A percentile compares a stretch with the other conserved stretches of the same genome.
Conservation (phyloP, 495 filamentous ascomycete genomes). For the Neurospora sp. region DNA sequence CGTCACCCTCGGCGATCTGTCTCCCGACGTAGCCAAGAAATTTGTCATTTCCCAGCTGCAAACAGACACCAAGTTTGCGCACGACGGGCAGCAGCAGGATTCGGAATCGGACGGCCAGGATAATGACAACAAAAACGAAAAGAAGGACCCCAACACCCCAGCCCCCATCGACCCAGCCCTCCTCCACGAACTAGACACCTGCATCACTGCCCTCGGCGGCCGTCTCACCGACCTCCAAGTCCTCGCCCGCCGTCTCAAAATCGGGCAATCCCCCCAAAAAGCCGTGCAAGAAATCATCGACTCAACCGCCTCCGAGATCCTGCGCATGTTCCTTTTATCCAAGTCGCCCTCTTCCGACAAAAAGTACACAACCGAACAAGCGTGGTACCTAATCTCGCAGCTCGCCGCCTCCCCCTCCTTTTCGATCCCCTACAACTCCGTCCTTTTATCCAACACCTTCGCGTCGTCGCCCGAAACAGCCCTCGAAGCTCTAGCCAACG, state of each 20-base stretch:
- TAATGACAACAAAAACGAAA: neutral
- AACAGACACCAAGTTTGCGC: conserved; percentile 10
- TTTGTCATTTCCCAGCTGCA: conserved; percentile 83
- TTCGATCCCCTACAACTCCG: conserved; percentile 64
- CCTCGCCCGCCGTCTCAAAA: conserved; percentile 79
- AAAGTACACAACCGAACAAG: conserved; percentile 73
- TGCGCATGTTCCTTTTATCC: conserved; percentile 80
- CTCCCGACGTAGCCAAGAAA: conserved; percentile 73
- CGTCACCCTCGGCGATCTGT: conserved; percentile 75
- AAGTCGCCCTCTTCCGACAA: conserved; percentile 31
- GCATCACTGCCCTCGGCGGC: conserved; percentile 74
- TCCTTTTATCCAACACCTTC: conserved; percentile 68
- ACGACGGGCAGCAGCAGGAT: conserved; percentile 10
- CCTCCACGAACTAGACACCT: conserved; percentile 60
- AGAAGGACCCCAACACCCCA: conserved; percentile 11
- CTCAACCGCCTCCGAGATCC: conserved; percentile 76
- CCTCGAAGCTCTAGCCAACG: conserved; percentile 71
- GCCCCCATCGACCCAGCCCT: conserved; percentile 30
- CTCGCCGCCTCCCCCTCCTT: conserved; percentile 36
- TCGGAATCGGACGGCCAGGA: neutral
- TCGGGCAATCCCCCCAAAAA: conserved; percentile 72
- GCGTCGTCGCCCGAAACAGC: conserved; percentile 51
- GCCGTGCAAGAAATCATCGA: conserved; percentile 87
- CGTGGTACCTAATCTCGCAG: conserved; percentile 75
- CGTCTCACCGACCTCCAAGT: conserved; percentile 91